Evolutionary conservation across 768 basidiomycete species (phyloP), one percentile per base, ranked within the genome.

Genomic region (Suillus weaverae): DNA sequence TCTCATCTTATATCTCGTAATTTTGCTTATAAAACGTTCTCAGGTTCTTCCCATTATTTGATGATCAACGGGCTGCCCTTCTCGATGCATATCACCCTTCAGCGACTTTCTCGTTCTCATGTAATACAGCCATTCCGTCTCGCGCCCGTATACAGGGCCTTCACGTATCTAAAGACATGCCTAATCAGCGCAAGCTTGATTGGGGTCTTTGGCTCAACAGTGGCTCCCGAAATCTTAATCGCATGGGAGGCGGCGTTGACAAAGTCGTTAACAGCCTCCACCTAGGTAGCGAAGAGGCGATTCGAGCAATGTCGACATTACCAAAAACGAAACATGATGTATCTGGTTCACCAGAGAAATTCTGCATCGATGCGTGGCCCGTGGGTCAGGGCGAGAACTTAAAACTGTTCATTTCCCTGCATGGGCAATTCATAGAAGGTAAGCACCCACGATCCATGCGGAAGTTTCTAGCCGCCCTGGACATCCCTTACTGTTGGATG

Each of bases 401-500:
- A 44, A 87, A 84, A 73, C 78, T 85, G 20, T 83, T 97, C 67
- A 81, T 94, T 65, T 86, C 85, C 53, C 81, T 98, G 20, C 94
- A 97, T 73, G 96, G 96, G 3, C 89, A 98, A 74, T 97, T 97
- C 72, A 84, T 85, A 60, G 97, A 99, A 84, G 83, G 97, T 96
- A 71, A 65, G 89, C 82, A 51, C 62, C 50, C 62, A 60, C 70
- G 67, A 68, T 68, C 33, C 60, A 62, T 60, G 22, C 57, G 35
- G 61, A 44, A 16, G 36, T 46, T 50, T 62, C 62, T 38, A 10
- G 32, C 33, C 33, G 16, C 41, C 32, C 16, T 61, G 39, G 33
- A 50, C 41, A 16, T 67, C 39, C 5, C 10, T 54, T 54, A 4
- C 53, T 57, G 36, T 14, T 16, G 7, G 35, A 22, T 39, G 8